Evolutionary conservation across 2,329 filamentous ascomycete species (phyloP).

Genomic region (Talaromyces sp.): DNA sequence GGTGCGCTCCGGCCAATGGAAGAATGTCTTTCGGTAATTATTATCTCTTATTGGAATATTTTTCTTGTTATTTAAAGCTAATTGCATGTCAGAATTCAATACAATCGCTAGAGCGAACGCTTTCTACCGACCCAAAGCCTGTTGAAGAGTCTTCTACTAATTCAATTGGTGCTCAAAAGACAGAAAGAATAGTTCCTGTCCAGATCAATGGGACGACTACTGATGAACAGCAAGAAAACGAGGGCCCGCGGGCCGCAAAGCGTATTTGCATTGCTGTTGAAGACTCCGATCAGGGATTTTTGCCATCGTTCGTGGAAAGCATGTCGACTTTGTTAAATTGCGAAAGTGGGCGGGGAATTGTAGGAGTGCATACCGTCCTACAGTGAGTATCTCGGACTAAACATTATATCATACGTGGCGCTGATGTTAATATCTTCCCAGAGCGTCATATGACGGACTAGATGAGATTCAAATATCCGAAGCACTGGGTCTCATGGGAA

Average conservation of each 20-base stretch:
- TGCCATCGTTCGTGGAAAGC: slow-evolving; percentile 37
- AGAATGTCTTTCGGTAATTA: slow-evolving; percentile 36
- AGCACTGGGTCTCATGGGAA: slow-evolving; percentile 59
- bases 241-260: slow-evolving; percentile 35
- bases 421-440: slow-evolving; percentile 24
- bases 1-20: slow-evolving; percentile 26
- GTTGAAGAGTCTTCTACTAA: not conserved
- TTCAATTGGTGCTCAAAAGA: not conserved
- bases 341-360: slow-evolving; percentile 37
- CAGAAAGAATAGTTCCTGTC: not conserved
- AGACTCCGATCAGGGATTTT: slow-evolving; percentile 33
- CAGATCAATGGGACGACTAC: slow-evolving; percentile 12
- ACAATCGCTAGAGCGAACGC: slow-evolving; percentile 16
- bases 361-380: slow-evolving; percentile 47
- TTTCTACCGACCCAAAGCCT: slow-evolving; percentile 2
- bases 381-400: slow-evolving; percentile 47
- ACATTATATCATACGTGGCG: not conserved
- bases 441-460: slow-evolving; percentile 50
- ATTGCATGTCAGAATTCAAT: slow-evolving; percentile 28
- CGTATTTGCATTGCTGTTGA: slow-evolving; percentile 37
- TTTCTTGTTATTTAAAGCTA: slow-evolving; percentile 10
- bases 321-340: slow-evolving; percentile 39
- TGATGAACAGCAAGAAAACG: slow-evolving; percentile 13
- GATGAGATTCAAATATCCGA: slow-evolving; percentile 56
- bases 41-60: not conserved